phyloP scores from a whole-genome alignment of 108 stramenopile species.

The Pseudonitzschia pungens region DNA sequence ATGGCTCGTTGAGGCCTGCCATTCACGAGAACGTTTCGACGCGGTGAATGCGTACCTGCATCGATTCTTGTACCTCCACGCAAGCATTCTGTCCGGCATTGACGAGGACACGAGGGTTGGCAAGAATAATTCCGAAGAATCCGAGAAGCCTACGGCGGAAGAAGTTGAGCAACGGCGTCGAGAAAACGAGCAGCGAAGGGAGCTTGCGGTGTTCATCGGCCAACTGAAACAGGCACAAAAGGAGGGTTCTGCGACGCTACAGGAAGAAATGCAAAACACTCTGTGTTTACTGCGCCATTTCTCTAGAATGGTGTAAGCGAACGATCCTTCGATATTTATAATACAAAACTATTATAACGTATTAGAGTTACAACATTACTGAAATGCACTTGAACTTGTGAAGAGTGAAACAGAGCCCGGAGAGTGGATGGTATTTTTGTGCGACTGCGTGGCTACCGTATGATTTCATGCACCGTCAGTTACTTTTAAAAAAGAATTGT shows the following conservation, averaged over 20 bases:
- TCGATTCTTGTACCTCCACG: constrained; percentile 80
- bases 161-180: constrained; percentile 24
- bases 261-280: constrained; percentile 74
- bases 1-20: constrained; percentile 76
- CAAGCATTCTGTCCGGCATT: constrained; percentile 61
- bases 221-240: constrained; percentile 51
- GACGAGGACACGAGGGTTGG: constrained; percentile 31
- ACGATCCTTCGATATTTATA: background rate
- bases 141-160: constrained; percentile 3
- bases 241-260: constrained; percentile 52
- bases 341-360: background rate
- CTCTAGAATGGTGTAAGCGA: constrained; percentile 72
- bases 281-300: constrained; percentile 81
- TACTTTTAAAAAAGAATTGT: no score
- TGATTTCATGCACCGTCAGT: no score
- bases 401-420: background rate
- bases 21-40: constrained; percentile 77
- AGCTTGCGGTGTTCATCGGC: constrained; percentile 47
- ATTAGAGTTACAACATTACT: no score
- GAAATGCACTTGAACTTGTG: background rate
- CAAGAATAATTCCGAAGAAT: background rate
- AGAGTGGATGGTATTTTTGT: background rate
- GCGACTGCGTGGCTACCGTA: no score
- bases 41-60: constrained; percentile 87
- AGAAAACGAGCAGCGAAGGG: constrained; percentile 37